Evolutionary conservation across 2,329 filamentous ascomycete genomes (phyloP).

Genomic region (Fusarium sp.): DNA sequence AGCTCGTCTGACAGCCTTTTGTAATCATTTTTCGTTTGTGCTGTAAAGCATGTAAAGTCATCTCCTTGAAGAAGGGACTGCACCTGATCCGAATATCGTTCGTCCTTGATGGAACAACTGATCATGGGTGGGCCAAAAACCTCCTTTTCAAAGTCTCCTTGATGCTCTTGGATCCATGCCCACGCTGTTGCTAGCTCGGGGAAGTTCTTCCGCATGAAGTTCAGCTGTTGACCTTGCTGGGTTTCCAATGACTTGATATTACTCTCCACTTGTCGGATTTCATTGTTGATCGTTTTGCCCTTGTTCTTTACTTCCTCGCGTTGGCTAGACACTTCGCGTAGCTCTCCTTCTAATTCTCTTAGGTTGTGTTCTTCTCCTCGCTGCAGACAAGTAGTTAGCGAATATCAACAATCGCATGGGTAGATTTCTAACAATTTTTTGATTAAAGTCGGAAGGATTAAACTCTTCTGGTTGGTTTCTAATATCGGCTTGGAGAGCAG

Average conservation of each 20-base stretch:
- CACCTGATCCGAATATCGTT: conserved; percentile 68
- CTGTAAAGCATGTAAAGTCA: conserved; percentile 76
- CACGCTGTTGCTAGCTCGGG: conserved; percentile 76
- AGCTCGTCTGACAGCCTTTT: conserved; percentile 75
- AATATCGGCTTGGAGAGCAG: conserved; percentile 69
- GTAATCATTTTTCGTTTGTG: conserved; percentile 80
- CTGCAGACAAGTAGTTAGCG: conserved; percentile 53
- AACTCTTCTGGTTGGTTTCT: conserved; percentile 73
- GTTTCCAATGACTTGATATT: conserved; percentile 74
- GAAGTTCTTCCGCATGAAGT: conserved; percentile 69
- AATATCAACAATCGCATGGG: neutral
- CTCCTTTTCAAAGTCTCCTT: conserved; percentile 74
- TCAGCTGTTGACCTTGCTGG: conserved; percentile 77
- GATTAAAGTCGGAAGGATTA: conserved; percentile 76
- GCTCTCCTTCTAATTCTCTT: conserved; percentile 61
- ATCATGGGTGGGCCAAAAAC: conserved; percentile 86
- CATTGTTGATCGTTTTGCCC: conserved; percentile 54
- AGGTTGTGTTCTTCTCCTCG: conserved; percentile 68
- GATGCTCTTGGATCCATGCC: conserved; percentile 83
- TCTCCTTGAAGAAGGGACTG: conserved; percentile 62
- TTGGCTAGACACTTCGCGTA: conserved; percentile 52
- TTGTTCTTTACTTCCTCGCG: conserved; percentile 55
- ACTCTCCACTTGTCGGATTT: conserved; percentile 53
- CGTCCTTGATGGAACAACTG: conserved; percentile 81
- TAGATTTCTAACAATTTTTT: conserved; percentile 69